Conservation (phyloP, 129 eudicot genomes). For the Lactuca saligna region DNA sequence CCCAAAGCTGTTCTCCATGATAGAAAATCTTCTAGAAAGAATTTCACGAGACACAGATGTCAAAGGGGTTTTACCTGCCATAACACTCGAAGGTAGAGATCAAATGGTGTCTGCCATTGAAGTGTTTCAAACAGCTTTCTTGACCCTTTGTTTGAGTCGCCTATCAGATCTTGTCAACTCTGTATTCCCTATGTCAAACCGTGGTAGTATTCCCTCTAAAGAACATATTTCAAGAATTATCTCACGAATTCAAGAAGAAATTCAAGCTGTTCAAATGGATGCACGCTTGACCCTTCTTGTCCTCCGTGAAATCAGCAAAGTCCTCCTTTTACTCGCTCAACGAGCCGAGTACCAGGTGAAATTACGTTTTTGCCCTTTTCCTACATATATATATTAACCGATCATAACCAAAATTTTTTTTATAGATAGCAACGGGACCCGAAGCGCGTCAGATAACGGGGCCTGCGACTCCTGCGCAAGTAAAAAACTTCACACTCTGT, state of each 20-base stretch:
- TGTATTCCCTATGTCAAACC: slow-evolving; percentile 78
- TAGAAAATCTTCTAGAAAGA: slow-evolving; percentile 88
- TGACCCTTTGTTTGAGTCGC: slow-evolving; percentile 68
- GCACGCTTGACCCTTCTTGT: slow-evolving; percentile 87
- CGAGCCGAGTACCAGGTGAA: slow-evolving; percentile 89
- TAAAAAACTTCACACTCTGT: slow-evolving; percentile 77
- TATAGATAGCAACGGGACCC: slow-evolving; percentile 90
- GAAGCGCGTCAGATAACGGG: slow-evolving; percentile 88
- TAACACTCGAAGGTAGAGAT: slow-evolving; percentile 71
- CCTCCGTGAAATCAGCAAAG: slow-evolving; percentile 83
- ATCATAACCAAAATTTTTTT: too few relatives aligned
- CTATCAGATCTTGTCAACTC: slow-evolving; percentile 83
- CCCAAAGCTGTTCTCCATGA: slow-evolving; percentile 75
- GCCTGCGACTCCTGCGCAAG: slow-evolving; percentile 83
- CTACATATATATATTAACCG: not conserved
- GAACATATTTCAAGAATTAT: slow-evolving; percentile 77
- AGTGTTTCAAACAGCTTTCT: slow-evolving; percentile 75
- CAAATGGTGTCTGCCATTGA: slow-evolving; percentile 78
- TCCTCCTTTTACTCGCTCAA: slow-evolving; percentile 72
- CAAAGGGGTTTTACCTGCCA: slow-evolving; percentile 91
- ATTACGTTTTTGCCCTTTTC: not conserved
- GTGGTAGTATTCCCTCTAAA: slow-evolving; percentile 86
- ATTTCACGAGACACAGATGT: slow-evolving; percentile 91
- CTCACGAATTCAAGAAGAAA: slow-evolving; percentile 84
- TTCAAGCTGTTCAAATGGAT: slow-evolving; percentile 82